Percentiles rank a stretch among this genome's conserved stretches.
Evolutionary conservation across 2,329 filamentous ascomycete species (phyloP).

Genomic region (Fusarium compactum): DNA sequence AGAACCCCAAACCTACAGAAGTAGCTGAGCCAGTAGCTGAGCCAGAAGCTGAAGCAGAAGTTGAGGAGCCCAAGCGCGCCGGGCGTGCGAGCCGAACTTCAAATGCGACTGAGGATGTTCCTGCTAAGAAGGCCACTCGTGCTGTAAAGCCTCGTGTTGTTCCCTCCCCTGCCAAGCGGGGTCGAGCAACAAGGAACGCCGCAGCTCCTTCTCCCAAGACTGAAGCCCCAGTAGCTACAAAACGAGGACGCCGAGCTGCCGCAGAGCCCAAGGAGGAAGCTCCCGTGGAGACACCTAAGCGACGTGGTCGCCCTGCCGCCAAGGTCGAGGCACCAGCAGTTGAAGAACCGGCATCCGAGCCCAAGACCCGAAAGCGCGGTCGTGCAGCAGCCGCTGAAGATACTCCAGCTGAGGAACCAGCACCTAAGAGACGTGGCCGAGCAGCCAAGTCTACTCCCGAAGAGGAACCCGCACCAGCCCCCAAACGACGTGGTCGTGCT

Average conservation of each 20-base stretch:
- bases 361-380: slow-evolving; percentile 36
- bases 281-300: slow-evolving; percentile 24
- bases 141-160: slow-evolving; percentile 25
- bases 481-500: slow-evolving; percentile 19
- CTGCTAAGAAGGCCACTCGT: slow-evolving; percentile 21
- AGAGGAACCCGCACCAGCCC: slow-evolving; percentile 11
- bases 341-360: slow-evolving; percentile 10
- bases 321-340: slow-evolving; percentile 4
- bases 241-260: slow-evolving; percentile 28
- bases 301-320: slow-evolving; percentile 39
- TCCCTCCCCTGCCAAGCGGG: slow-evolving; percentile 41
- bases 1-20: slow-evolving; percentile 19
- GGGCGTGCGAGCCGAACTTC: neutral
- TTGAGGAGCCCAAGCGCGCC: slow-evolving; percentile 7
- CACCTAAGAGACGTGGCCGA: slow-evolving; percentile 30
- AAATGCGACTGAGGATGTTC: neutral
- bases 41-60: slow-evolving; percentile 5
- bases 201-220: slow-evolving; percentile 2
- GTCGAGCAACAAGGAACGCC: slow-evolving; percentile 29
- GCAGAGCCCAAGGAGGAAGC: slow-evolving; percentile 6
- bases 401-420: slow-evolving; percentile 6
- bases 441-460: slow-evolving; percentile 10
- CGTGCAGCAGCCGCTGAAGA: slow-evolving; percentile 18
- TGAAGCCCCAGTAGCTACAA: slow-evolving; percentile 9
- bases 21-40: slow-evolving; percentile 12